Evolutionary conservation across 129 eudicot species (phyloP).

Genomic region (Artemisia annua): DNA sequence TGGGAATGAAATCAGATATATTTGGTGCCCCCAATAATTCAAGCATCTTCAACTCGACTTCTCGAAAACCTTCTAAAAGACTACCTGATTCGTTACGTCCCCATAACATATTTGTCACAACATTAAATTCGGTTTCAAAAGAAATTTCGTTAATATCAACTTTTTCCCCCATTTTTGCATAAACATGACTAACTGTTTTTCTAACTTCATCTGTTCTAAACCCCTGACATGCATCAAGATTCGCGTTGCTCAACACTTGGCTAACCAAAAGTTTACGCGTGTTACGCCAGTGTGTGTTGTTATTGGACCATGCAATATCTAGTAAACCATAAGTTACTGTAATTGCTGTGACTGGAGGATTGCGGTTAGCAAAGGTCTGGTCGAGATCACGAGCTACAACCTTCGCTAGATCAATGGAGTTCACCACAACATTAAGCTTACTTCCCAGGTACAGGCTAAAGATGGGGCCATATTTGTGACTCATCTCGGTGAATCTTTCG

Average conservation of each 20-base stretch:
- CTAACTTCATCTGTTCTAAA: too few relatives aligned
- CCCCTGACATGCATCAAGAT: too few relatives aligned
- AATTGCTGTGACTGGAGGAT: neutral
- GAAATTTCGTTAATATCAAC: too few relatives aligned
- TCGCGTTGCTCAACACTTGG: too few relatives aligned
- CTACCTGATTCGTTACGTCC: too few relatives aligned
- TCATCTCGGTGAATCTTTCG: constrained; percentile 33
- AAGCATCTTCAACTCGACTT: constrained; percentile 30
- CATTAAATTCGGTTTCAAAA: too few relatives aligned
- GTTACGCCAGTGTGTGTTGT: constrained; percentile 23
- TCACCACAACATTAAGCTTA: constrained; percentile 39
- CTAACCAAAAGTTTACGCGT: neutral
- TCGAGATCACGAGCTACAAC: constrained; percentile 32
- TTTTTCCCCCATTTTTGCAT: too few relatives aligned
- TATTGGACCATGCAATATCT: constrained; percentile 18
- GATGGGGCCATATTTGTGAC: constrained; percentile 36
- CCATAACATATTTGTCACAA: too few relatives aligned
- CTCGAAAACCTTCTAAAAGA: constrained; percentile 5
- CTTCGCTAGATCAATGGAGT: constrained; percentile 29
- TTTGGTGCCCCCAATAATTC: constrained; percentile 33
- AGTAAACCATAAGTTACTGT: neutral
- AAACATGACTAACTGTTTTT: too few relatives aligned
- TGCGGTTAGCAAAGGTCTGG: constrained; percentile 35
- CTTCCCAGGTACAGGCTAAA: constrained; percentile 42
- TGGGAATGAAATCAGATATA: constrained; percentile 40